phyloP scores from a whole-genome alignment of 2,329 filamentous ascomycete species.

The Ophiosphaerella korrae region DNA sequence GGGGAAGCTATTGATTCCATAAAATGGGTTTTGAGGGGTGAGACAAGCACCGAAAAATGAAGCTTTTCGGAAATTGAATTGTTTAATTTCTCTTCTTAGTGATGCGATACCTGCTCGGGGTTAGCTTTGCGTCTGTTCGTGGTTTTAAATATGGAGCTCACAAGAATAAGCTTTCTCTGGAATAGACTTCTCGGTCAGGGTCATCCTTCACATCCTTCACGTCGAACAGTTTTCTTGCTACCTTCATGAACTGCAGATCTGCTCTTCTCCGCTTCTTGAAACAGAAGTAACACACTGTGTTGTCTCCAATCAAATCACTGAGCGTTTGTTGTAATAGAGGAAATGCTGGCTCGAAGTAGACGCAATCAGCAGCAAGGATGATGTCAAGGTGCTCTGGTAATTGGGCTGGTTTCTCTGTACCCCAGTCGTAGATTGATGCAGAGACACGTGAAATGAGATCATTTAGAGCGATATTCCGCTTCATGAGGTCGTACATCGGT shows the following conservation, averaged over 20 bases:
- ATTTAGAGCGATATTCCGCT: constrained; percentile 86
- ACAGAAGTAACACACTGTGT: constrained; percentile 80
- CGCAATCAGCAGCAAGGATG: constrained; percentile 93
- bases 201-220: constrained; percentile 57
- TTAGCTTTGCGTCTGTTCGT: neutral
- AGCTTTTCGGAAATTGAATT: too few relatives aligned
- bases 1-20: constrained; percentile 20
- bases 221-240: constrained; percentile 54
- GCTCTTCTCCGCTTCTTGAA: constrained; percentile 90
- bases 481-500: constrained; percentile 84
- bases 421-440: constrained; percentile 81
- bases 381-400: constrained; percentile 69
- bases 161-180: constrained; percentile 57
- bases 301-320: constrained; percentile 68
- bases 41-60: neutral
- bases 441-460: constrained; percentile 65
- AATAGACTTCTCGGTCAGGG: constrained; percentile 52
- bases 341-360: constrained; percentile 96
- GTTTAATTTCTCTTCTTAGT: constrained; percentile 17
- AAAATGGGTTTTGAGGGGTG: constrained; percentile 10
- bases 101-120: constrained; percentile 24
- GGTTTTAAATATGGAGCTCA: constrained; percentile 32
- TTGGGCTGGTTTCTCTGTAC: constrained; percentile 47
- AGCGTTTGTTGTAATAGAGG: constrained; percentile 83
- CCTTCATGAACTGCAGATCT: constrained; percentile 60